Base-by-base conservation (phyloP, 2,329 filamentous ascomycete genomes). In the Fusarium sublunatum region DNA sequence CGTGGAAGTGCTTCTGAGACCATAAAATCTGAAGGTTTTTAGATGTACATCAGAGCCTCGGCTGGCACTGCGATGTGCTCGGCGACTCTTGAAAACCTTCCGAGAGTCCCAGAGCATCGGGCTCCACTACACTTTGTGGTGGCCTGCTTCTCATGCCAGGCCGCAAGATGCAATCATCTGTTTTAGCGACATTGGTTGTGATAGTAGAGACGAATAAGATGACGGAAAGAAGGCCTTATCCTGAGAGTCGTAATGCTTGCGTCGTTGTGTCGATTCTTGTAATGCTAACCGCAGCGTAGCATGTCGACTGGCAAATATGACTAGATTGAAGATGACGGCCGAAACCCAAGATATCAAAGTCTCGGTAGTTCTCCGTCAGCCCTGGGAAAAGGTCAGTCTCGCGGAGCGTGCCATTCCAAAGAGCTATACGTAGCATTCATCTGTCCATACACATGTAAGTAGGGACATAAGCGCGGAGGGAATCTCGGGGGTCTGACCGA, bases 121-220 rank as follows among this genome's bases (percentile, higher is more conserved):
- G 55, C 49, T 61, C 58, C 49, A 58, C 54, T 35, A 48, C 55
- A 60, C 36, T 64, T 53, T 38, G 50, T 64, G 19, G 19, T 34
- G 61, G 65, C 38, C 57, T 68, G 58, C 56, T 70, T 53, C 58
- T 69, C 67, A 68, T 55, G 52, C 67, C 64, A 70, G 61, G 41
- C 52, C n/a, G 38, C 55, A 58, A 62, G 45, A 46, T 52, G 50
- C 53, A 45, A 34, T 51, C 29, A 29, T 19, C 19, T 19, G 19
- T 45, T 45, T 36, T 39, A 42, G 35, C 48, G 44, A 55, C 15
- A 45, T 40, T 63, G 61, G 35, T 52, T 44, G 36, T 46, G 36
- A 25, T 41, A 19, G 19, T 55, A 3, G 44, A 51, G 42, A 56
- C 57, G 62, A 67, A 66, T 66, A 58, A 52, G 48, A 44, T 43